Conservation (phyloP, 768 basidiomycete species). For the Pleurotus tuber-regium region DNA sequence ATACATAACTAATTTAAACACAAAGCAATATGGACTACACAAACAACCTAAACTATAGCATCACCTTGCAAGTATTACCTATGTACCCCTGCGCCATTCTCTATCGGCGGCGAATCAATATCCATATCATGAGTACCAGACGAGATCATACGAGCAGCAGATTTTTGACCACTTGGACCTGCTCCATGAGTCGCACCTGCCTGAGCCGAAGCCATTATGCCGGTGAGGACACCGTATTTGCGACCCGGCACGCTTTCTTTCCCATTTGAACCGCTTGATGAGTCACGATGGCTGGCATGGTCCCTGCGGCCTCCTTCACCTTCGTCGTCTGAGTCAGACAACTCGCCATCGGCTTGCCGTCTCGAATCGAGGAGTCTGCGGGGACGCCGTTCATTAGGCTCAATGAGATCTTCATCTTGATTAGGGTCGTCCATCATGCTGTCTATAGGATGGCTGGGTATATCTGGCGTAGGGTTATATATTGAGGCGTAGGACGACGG, state of each 20-base stretch:
- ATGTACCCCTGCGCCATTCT: constrained; percentile 17
- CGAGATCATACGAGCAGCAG: constrained; percentile 44
- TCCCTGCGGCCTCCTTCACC: constrained; percentile 84
- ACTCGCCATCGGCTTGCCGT: constrained; percentile 81
- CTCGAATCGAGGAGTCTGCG: constrained; percentile 76
- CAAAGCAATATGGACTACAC: too few species aligned
- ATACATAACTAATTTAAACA: too few species aligned
- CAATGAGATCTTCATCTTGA: constrained; percentile 79
- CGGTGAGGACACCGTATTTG: constrained; percentile 66
- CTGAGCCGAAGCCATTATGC: constrained; percentile 66
- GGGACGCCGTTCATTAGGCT: constrained; percentile 74
- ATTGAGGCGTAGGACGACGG: not conserved
- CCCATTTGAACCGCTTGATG: constrained; percentile 37
- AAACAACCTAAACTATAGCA: too few species aligned
- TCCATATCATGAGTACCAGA: constrained; percentile 34
- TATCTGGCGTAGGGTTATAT: constrained; percentile 58
- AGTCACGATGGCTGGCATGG: constrained; percentile 55
- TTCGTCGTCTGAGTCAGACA: constrained; percentile 98
- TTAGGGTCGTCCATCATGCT: constrained; percentile 78
- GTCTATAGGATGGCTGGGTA: constrained; percentile 84
- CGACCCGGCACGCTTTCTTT: constrained; percentile 40
- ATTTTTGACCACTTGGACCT: constrained; percentile 71
- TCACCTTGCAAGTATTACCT: not conserved
- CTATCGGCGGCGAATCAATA: constrained; percentile 37
- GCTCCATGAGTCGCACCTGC: constrained; percentile 63